Percentiles rank a stretch among this genome's conserved stretches.
Conservation (phyloP, 306 rosid species). For the cucumber (Cucumis sativus) region Cucumber_9930_V3 NC_026659.2:1897001-1897500, state of each 20-base stretch:
- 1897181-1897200: background rate
- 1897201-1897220: background rate
- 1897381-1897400: background rate
- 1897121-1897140: background rate
- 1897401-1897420: background rate
- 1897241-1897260: background rate
- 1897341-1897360: background rate
- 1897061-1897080: no score
- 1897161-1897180: background rate
- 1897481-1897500: background rate
- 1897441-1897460: background rate
- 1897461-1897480: background rate
- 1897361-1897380: background rate
- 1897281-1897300: background rate
- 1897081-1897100: no score
- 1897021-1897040: no score
- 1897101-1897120: no score
- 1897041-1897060: no score
- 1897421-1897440: background rate
- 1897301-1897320: background rate
- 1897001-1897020: no score
- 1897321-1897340: background rate
- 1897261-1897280: no score
- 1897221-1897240: background rate
- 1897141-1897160: background rate